A percentile compares a stretch with the other conserved stretches of the same genome.
Evolutionary conservation across 2,329 filamentous ascomycete genomes (phyloP).

Genomic region (Aureobasidium musti): DNA sequence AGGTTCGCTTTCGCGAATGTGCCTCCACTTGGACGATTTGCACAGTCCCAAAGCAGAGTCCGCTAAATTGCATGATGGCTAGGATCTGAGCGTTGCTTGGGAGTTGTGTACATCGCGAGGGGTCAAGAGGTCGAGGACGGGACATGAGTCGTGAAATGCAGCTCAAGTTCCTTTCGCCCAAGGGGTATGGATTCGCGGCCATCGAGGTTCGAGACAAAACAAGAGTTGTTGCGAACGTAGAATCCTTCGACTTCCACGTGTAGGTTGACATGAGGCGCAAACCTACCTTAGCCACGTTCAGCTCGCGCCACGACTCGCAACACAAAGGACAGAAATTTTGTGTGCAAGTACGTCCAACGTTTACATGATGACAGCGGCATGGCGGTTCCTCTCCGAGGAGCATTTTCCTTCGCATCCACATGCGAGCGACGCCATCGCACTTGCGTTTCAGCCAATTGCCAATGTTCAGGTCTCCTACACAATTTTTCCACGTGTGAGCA

Average conservation of each 20-base stretch:
- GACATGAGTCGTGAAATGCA: constrained; percentile 2
- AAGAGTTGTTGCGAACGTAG: constrained; percentile 6
- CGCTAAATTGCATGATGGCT: neutral
- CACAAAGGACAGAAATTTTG: neutral
- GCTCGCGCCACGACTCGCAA: neutral
- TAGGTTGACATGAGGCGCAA: neutral
- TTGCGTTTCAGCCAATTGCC: constrained; percentile 5
- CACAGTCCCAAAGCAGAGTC: neutral
- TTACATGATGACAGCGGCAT: constrained; percentile 12
- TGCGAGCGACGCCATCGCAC: neutral
- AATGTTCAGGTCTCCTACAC: neutral
- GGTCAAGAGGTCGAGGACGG: neutral
- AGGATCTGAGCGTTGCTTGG: neutral
- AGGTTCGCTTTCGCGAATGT: neutral
- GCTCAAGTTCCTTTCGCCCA: neutral
- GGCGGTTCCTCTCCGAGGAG: neutral
- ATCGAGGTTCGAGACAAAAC: neutral
- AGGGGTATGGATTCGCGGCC: neutral
- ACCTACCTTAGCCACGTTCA: constrained; percentile 1
- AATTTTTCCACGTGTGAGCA: neutral
- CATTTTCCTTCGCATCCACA: neutral
- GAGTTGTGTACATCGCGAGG: neutral
- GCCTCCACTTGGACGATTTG: neutral
- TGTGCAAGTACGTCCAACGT: neutral
- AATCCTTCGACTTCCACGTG: neutral